Evolutionary conservation across 1,139 yeast genomes (phyloP).

Genomic region (Pichia sp.): DNA sequence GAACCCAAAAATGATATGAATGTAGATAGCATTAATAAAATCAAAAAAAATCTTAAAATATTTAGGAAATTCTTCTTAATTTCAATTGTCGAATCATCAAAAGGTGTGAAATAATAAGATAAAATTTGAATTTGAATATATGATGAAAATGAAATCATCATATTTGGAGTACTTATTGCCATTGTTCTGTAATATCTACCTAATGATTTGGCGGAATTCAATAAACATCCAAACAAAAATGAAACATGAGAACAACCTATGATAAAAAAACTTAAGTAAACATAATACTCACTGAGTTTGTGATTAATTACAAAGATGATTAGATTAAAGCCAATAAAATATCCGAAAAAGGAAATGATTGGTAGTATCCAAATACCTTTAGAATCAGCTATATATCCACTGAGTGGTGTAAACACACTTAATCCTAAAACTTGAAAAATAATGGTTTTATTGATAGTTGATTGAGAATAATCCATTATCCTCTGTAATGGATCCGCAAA

Average conservation of each 20-base stretch:
- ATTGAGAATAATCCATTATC: conserved; percentile 23
- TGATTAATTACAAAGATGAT: conserved; percentile 17
- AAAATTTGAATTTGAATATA: conserved; percentile 25
- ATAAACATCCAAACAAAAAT: conserved; percentile 27
- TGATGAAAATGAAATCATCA: conserved; percentile 29
- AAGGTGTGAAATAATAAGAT: conserved; percentile 5
- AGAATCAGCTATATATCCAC: conserved; percentile 30
- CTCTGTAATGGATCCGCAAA: conserved; percentile 27
- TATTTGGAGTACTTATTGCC: conserved; percentile 29
- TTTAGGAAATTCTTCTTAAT: conserved; percentile 17
- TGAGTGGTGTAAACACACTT: conserved; percentile 26
- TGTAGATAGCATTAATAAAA: conserved; percentile 16
- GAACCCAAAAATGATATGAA: conserved; percentile 24
- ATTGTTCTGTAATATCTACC: conserved; percentile 28
- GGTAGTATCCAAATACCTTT: conserved; percentile 28
- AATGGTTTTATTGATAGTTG: conserved; percentile 27
- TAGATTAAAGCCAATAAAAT: conserved; percentile 22
- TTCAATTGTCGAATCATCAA: conserved; percentile 10
- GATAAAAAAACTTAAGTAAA: conserved; percentile 26
- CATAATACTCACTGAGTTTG: conserved; percentile 16
- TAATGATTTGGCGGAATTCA: conserved; percentile 29
- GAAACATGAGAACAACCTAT: conserved; percentile 29
- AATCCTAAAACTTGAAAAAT: conserved; percentile 28
- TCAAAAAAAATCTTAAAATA: conserved; percentile 21
- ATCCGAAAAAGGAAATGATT: conserved; percentile 24